A percentile compares a stretch with the other conserved stretches of the same genome.
phyloP scores from a whole-genome alignment of 2,329 filamentous ascomycete species.

The Colletotrichum sp. region DNA sequence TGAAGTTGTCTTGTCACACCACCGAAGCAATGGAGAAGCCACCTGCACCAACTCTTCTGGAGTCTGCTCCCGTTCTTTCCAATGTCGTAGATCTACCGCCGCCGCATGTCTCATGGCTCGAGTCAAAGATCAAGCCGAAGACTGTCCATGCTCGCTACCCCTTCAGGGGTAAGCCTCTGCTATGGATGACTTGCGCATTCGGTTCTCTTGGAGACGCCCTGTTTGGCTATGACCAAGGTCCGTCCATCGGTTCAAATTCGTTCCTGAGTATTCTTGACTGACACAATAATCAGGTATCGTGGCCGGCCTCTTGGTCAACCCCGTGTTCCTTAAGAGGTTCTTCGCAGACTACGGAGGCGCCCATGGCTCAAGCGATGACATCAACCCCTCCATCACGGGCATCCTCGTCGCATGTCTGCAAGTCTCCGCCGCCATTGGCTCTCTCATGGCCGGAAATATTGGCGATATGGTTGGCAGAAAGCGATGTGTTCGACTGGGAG shows the following conservation, averaged over 20 bases:
- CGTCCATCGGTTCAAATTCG: not conserved
- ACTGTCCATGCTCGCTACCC: not conserved
- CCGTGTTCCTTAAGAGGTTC: not conserved
- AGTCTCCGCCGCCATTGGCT: not conserved
- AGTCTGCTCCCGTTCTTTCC: not conserved
- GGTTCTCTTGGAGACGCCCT: not conserved
- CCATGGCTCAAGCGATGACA: not conserved
- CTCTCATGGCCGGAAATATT: not conserved
- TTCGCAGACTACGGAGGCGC: not conserved
- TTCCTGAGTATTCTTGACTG: accelerated
- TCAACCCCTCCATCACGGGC: not conserved
- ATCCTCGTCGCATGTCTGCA: not conserved
- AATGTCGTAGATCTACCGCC: not conserved
- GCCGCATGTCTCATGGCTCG: not conserved
- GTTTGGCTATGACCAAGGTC: not conserved
- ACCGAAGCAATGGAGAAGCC: not conserved
- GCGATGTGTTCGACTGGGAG: not conserved
- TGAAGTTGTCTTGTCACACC: not conserved
- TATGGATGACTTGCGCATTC: not conserved
- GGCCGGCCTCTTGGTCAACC: not conserved
- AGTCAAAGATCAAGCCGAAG: not conserved
- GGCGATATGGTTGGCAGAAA: not conserved
- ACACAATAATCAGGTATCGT: not conserved
- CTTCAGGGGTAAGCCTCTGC: not conserved
- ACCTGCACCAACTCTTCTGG: not conserved